These are phyloP conservation scores for Boletus subparvulus DNA, from an alignment of 768 basidiomycete genomes.

Conservation along the genomic window DNA sequence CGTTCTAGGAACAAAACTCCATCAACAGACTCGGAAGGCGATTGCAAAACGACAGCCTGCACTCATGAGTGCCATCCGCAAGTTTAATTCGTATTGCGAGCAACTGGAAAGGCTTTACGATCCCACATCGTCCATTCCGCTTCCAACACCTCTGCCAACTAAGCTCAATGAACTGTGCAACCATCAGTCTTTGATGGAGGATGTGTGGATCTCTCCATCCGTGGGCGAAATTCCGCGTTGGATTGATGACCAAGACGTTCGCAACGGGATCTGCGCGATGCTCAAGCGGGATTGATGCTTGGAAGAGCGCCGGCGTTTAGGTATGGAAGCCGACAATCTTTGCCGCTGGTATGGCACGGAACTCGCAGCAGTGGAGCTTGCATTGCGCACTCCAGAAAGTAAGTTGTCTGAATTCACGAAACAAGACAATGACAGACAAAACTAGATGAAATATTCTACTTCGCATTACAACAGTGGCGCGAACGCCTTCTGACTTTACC, in stretches of 20 bases:
- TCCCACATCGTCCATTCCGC: slow-evolving; percentile 26
- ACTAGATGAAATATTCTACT: too few species aligned
- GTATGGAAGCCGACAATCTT: slow-evolving; percentile 34
- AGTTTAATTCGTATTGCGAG: slow-evolving; percentile 27
- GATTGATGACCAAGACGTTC: slow-evolving; percentile 34
- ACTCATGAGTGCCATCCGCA: slow-evolving; percentile 6
- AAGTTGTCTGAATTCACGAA: too few species aligned
- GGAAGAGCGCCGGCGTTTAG: slow-evolving; percentile 31
- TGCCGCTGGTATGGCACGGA: slow-evolving; percentile 36
- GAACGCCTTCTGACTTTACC: too few species aligned
- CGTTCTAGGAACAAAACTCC: slow-evolving; percentile 7
- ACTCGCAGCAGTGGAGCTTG: slow-evolving; percentile 24
- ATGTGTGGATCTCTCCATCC: slow-evolving; percentile 19
- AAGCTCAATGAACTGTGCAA: slow-evolving; percentile 22
- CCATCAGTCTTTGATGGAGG: slow-evolving; percentile 33
- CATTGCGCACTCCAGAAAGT: too few species aligned
- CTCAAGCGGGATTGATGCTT: slow-evolving; percentile 28
- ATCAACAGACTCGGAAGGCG: background rate
- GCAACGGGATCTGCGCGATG: slow-evolving; percentile 32
- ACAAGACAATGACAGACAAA: too few species aligned
- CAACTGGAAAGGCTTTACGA: background rate
- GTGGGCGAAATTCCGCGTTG: slow-evolving; percentile 16
- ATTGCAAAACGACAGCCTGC: slow-evolving; percentile 1
- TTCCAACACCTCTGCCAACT: slow-evolving; percentile 34
- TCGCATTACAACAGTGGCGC: too few species aligned